Base-by-base conservation (phyloP, 2,329 filamentous ascomycete genomes). In the Trichophyton schoenleinii region DNA sequence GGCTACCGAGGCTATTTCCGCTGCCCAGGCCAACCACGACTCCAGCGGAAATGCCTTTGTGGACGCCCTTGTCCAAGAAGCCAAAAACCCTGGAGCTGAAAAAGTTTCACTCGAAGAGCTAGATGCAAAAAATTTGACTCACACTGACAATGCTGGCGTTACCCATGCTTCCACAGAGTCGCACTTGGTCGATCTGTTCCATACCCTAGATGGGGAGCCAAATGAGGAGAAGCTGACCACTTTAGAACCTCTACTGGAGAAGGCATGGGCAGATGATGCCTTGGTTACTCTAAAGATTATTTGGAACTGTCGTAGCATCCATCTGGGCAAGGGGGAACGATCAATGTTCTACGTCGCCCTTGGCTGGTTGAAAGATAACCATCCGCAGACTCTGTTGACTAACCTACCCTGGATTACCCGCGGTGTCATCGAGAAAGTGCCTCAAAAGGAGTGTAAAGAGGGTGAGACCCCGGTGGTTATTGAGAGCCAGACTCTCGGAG, bases 251-350 rank as follows among this genome's bases (percentile, higher is more conserved):
- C 67, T 80, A 1, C 76, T 85, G 34, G 68, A 77, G 1, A 63
- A 69, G 1, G 78, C 82, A 0, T 86, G 82, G 82, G 66, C 68
- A 1, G 67, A 71, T 0, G 79, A 84, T 62, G 64, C 78, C 0
- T 66, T 78, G 2, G 68, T 74, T 11, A 82, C 82, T 0, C 74
- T 85, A 34, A 83, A 83, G 67, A 77, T 85, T 66, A 81, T 85
- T 64, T 85, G 82, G 75, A 83, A 84, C 63, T 71, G 78, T 0
- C 77, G 83, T 8, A 83, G 81, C n/a, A 84, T 85, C 57, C 82
- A 85, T 62, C 70, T 84, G 0, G 82, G 83, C 15, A 84, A 84
- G 69, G 75, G 75, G 38, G 78, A 76, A 7, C 75, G 74, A 22
- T 61, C 68, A 2, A 72, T 72, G 1, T 80, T 82, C 63, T 85